Evolutionary conservation across 1,284 basidiomycete genomes (phyloP).

Genomic region (Ustilago curta): DNA sequence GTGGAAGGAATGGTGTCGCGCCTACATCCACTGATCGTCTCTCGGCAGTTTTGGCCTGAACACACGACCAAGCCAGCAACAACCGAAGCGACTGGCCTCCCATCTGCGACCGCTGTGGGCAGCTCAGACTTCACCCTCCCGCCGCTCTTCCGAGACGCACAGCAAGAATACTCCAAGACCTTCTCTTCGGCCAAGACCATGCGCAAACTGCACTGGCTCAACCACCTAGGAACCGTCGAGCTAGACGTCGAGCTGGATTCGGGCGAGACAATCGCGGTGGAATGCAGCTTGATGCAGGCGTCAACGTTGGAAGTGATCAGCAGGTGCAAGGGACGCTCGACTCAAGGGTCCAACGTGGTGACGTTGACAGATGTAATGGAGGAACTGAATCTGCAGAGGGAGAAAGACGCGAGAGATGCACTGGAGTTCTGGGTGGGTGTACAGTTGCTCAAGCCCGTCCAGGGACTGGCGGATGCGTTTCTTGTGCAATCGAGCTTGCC

Average conservation of each 20-base stretch:
- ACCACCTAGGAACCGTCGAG: constrained; percentile 58
- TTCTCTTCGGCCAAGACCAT: constrained; percentile 40
- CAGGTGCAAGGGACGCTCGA: constrained; percentile 8
- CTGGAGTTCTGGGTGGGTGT: constrained; percentile 36
- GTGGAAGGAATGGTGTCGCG: constrained; percentile 41
- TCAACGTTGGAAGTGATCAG: constrained; percentile 41
- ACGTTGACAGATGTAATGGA: constrained; percentile 46
- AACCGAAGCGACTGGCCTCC: neutral
- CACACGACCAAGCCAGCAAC: constrained; percentile 17
- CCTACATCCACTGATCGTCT: constrained; percentile 62
- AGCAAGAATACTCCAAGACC: constrained; percentile 44
- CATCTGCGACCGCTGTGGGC: constrained; percentile 9
- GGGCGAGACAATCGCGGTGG: constrained; percentile 38
- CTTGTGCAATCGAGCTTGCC: constrained; percentile 26
- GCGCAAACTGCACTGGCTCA: constrained; percentile 56
- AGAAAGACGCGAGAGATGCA: constrained; percentile 40
- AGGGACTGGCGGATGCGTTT: constrained; percentile 34
- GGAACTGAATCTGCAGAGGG: constrained; percentile 44
- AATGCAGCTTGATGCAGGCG: constrained; percentile 41
- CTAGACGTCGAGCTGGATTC: constrained; percentile 55
- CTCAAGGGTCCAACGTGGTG: constrained; percentile 13
- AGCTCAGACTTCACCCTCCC: constrained; percentile 54
- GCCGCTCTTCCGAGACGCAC: constrained; percentile 44
- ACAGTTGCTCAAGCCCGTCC: constrained; percentile 23
- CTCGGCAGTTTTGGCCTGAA: constrained; percentile 67